Percentiles rank a stretch among this genome's conserved stretches.
These are phyloP conservation scores for Monilinia vaccinii-corymbosi DNA, from an alignment of 2,329 filamentous ascomycete genomes.

Conservation along the genomic window DNA sequence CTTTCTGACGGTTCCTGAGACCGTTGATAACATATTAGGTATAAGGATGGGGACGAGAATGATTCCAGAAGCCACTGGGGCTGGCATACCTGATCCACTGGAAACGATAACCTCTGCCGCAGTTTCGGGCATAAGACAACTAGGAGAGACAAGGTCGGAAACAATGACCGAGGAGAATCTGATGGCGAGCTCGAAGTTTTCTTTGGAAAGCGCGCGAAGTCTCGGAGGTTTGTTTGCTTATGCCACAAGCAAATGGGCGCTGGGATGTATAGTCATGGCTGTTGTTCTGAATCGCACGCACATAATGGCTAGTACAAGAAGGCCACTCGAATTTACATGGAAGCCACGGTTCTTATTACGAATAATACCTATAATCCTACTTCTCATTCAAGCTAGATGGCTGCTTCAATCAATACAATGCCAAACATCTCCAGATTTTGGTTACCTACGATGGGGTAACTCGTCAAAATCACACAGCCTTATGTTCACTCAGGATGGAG, in stretches of 20 bases:
- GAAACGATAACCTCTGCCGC: slow-evolving; percentile 33
- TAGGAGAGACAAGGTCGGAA: slow-evolving; percentile 21
- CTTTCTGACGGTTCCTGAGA: slow-evolving; percentile 51
- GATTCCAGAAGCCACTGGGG: slow-evolving; percentile 49
- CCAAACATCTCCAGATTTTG: slow-evolving; percentile 71
- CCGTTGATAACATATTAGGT: slow-evolving; percentile 43
- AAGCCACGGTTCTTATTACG: slow-evolving; percentile 62
- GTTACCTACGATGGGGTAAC: slow-evolving; percentile 60
- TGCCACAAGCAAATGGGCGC: slow-evolving; percentile 82
- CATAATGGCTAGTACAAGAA: slow-evolving; percentile 83
- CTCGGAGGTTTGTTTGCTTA: slow-evolving; percentile 85
- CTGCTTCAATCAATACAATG: slow-evolving; percentile 83
- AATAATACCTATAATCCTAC: slow-evolving; percentile 59
- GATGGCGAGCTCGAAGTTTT: slow-evolving; percentile 40
- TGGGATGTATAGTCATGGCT: slow-evolving; percentile 78
- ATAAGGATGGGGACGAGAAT: slow-evolving; percentile 47
- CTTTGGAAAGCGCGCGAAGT: slow-evolving; percentile 54
- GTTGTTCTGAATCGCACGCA: slow-evolving; percentile 84
- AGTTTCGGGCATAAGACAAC: slow-evolving; percentile 30
- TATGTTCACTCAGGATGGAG: slow-evolving; percentile 61
- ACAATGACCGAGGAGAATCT: slow-evolving; percentile 33
- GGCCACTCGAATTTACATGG: slow-evolving; percentile 69
- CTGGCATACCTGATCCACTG: slow-evolving; percentile 34
- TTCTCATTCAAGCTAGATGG: slow-evolving; percentile 57
- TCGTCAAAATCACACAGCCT: slow-evolving; percentile 54